Evolutionary conservation across 2,329 filamentous ascomycete genomes (phyloP).

Genomic region (Hypoxylon sp.): DNA sequence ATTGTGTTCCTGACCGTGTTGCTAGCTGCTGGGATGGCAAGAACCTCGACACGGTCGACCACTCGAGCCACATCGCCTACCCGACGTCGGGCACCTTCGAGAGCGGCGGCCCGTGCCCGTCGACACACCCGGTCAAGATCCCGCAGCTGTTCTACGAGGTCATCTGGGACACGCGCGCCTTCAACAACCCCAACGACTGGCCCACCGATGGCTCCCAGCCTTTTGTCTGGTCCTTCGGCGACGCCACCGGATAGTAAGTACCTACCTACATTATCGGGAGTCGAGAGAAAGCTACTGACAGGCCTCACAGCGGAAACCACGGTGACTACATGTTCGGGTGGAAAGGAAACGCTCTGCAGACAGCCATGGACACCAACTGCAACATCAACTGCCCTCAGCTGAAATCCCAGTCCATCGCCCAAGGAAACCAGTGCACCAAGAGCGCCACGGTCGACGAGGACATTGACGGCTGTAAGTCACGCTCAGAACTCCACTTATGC

Average conservation of each 20-base stretch:
- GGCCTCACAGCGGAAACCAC: constrained; percentile 44
- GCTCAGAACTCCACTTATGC: neutral
- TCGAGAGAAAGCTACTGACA: too few species aligned
- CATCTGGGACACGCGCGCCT: constrained; percentile 39
- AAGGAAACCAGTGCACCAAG: constrained; percentile 37
- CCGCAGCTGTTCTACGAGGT: constrained; percentile 42
- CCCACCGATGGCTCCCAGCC: constrained; percentile 41
- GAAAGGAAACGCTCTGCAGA: constrained; percentile 48
- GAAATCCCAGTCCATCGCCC: constrained; percentile 29
- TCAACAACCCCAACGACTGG: constrained; percentile 39
- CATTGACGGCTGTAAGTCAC: constrained; percentile 38
- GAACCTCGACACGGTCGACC: constrained; percentile 55
- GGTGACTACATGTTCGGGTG: constrained; percentile 49
- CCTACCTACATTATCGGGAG: too few species aligned
- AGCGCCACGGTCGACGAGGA: constrained; percentile 31
- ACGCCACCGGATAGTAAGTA: constrained; percentile 44
- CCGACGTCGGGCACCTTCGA: constrained; percentile 45
- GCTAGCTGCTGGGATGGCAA: constrained; percentile 59
- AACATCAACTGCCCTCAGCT: constrained; percentile 42
- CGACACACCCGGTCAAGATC: constrained; percentile 39
- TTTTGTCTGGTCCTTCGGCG: constrained; percentile 38
- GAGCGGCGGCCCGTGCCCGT: constrained; percentile 38
- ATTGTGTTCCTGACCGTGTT: neutral
- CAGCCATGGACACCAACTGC: constrained; percentile 42
- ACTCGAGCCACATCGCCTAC: constrained; percentile 59